These are phyloP conservation scores for Cladochytrium replicatum DNA, from an alignment of 192 early-diverging fungal species.

Conservation along the genomic window DNA sequence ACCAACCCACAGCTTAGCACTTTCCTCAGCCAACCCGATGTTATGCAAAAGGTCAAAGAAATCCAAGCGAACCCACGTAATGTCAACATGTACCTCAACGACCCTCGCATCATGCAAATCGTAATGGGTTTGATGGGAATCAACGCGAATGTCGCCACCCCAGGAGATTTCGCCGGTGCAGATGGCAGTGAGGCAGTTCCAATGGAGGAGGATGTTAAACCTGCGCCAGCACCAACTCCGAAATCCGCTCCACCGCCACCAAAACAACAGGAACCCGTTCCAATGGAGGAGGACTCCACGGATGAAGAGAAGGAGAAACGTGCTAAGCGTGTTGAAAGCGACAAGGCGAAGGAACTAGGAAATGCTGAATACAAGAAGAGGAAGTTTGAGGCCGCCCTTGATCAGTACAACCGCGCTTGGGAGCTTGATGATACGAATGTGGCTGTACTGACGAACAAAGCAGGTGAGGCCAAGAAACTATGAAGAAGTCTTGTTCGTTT, in stretches of 20 bases:
- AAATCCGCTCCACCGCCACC: constrained; percentile 16
- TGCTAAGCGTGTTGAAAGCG: constrained; percentile 47
- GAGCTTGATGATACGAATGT: constrained; percentile 84
- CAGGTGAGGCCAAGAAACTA: constrained; percentile 48
- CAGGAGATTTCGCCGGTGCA: too few relatives aligned
- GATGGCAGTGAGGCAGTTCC: neutral
- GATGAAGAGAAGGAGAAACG: constrained; percentile 61
- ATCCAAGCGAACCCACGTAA: constrained; percentile 66
- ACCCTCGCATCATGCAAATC: constrained; percentile 71
- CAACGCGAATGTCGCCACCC: constrained; percentile 40
- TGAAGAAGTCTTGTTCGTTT: neutral
- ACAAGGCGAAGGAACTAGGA: constrained; percentile 75
- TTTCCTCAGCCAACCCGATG: constrained; percentile 66
- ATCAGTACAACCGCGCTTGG: constrained; percentile 83
- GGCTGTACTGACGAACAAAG: constrained; percentile 92
- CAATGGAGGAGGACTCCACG: constrained; percentile 21
- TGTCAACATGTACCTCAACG: constrained; percentile 58
- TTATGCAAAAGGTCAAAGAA: constrained; percentile 58
- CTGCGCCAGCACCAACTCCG: constrained; percentile 8
- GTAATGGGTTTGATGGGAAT: constrained; percentile 70
- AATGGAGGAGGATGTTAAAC: constrained; percentile 8
- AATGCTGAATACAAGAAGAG: constrained; percentile 89
- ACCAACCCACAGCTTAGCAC: constrained; percentile 67
- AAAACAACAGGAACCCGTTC: constrained; percentile 22
- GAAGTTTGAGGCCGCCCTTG: constrained; percentile 78